Percentiles rank a stretch among this genome's conserved stretches.
Conservation (phyloP, 371 early-diverging fungal species). For the Rhizopus arrhizus region DNA sequence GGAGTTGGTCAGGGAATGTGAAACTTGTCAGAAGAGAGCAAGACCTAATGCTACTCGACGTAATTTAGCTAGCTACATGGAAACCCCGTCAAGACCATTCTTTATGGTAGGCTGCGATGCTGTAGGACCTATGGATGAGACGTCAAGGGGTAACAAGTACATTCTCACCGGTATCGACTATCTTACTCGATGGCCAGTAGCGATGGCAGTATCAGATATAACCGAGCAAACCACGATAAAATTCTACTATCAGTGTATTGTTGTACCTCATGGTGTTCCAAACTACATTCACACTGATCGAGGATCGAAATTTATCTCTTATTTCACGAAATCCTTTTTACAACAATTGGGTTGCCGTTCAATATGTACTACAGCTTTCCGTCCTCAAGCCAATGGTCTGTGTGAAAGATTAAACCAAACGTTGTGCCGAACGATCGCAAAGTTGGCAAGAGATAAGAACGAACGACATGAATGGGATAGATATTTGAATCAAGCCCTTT, state of each 20-base stretch:
- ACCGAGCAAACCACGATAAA: slow-evolving; percentile 19
- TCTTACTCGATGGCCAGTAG: slow-evolving; percentile 21
- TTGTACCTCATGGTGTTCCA: slow-evolving; percentile 17
- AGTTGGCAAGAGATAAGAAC: slow-evolving; percentile 13
- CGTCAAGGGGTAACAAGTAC: slow-evolving; percentile 4
- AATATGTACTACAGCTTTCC: slow-evolving; percentile 27
- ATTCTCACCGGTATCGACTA: slow-evolving; percentile 18
- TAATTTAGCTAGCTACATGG: slow-evolving; percentile 10
- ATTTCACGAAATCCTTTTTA: slow-evolving; percentile 5
- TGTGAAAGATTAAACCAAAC: slow-evolving; percentile 44
- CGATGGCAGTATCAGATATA: slow-evolving; percentile 19
- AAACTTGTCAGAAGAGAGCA: slow-evolving; percentile 10
- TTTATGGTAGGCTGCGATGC: slow-evolving; percentile 26
- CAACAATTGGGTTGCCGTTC: slow-evolving; percentile 18
- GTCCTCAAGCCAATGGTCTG: slow-evolving; percentile 38
- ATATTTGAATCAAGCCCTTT: slow-evolving; percentile 10
- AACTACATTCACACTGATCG: slow-evolving; percentile 26
- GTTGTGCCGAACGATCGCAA: slow-evolving; percentile 6
- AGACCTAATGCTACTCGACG: slow-evolving; percentile 15
- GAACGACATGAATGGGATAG: slow-evolving; percentile 13
- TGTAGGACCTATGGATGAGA: slow-evolving; percentile 20
- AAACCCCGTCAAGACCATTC: slow-evolving; percentile 15
- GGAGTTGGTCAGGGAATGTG: slow-evolving; percentile 27
- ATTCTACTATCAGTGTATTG: slow-evolving; percentile 19
- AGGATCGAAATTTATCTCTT: slow-evolving; percentile 30